These are phyloP conservation scores for Exophiala calicioides DNA, from an alignment of 2,329 filamentous ascomycete species.

Conservation along the genomic window DNA sequence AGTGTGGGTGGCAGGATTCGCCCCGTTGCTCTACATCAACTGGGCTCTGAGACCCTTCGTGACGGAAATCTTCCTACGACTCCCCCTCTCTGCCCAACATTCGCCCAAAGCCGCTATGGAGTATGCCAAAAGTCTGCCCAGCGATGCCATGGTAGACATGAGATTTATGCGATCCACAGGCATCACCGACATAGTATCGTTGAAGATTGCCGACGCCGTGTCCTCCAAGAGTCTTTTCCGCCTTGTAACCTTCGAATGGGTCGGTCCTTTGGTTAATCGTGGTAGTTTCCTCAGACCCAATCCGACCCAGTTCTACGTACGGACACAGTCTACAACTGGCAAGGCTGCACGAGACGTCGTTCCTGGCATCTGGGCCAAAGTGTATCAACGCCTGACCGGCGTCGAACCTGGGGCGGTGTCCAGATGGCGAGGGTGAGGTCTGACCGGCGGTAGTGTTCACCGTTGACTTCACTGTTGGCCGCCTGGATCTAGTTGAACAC, in stretches of 20 bases:
- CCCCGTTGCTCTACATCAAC: conserved; percentile 66
- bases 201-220: conserved; percentile 45
- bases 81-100: conserved; percentile 65
- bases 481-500: no score
- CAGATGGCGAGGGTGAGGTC: conserved; percentile 27
- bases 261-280: conserved; percentile 39
- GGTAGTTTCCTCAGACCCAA: conserved; percentile 42
- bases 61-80: conserved; percentile 67
- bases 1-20: conserved; percentile 49
- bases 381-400: conserved; percentile 42
- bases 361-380: conserved; percentile 46
- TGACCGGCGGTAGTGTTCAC: neutral
- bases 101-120: conserved; percentile 53
- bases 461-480: neutral
- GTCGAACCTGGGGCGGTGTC: conserved; percentile 15
- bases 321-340: conserved; percentile 36
- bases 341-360: conserved; percentile 40
- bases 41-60: conserved; percentile 71
- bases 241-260: conserved; percentile 42
- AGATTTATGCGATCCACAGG: conserved; percentile 50
- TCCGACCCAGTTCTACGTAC: conserved; percentile 43
- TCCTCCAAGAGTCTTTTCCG: conserved; percentile 39
- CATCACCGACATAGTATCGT: conserved; percentile 44
- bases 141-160: conserved; percentile 45
- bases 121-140: conserved; percentile 48